Base-by-base conservation (phyloP, 1,139 yeast species). In the Kurtzmaniella quercitrusa region DNA sequence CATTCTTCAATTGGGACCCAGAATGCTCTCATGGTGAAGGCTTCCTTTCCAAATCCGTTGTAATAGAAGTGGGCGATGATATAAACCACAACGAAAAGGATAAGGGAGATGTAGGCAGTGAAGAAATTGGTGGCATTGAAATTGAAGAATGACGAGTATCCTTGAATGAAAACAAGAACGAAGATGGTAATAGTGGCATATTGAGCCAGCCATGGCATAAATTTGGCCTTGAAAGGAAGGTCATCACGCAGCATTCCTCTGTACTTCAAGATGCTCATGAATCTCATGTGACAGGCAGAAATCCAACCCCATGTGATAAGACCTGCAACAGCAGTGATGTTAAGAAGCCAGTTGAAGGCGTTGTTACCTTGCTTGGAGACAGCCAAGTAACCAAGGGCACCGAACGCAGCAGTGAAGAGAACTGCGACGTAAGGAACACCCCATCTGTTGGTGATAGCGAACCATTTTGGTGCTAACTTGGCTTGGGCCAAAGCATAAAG, bases 291-390 rank as follows among this genome's bases (percentile, higher is more conserved):
- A 37, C 86, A 73, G 43, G 75, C 62, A 7, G 83, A 73, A 48
- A 85, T 84, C 63, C 81, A 77, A 44, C 82, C 76, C 93, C 93
- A 85, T 8, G 87, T 76, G 51, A 84, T 80, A 54, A 84, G 72
- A 42, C 91, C 91, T 5, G 90, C 82, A 40, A 85, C 84, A 19
- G 89, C 86, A 31, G 89, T 77, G 52, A 91, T 82, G 64, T 87
- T 88, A 53, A 89, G 76, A 51, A 91, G 77, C 91, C 96, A 91
- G 53, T 75, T 67, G 68, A 90, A 91, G 9, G 90, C 97, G 14
- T 75, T 70, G 27, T 70, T 68, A 42, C 95, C 94, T 44, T 70
- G 63, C 16, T 74, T 63, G 29, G 85, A 75, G 47, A 80, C 71
- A 36, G 83, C 87, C 72, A 91, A 73, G 61, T 80, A 84, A 1